Base-by-base conservation (phyloP, 768 basidiomycete species). In the Xerocomus spinulosus region DNA sequence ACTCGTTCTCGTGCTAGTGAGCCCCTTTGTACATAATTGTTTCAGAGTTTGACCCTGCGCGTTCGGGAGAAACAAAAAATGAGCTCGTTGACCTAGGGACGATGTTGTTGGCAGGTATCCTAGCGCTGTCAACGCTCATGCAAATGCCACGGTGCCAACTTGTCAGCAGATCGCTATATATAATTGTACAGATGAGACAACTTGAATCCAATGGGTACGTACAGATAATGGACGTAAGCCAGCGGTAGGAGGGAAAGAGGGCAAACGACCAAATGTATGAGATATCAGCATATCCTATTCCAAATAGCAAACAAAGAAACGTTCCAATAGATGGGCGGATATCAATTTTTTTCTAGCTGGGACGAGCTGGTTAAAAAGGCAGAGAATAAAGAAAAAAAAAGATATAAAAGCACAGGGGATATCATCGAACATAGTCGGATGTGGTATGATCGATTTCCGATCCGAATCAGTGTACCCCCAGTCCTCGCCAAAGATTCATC, bases 211-310 rank as follows among this genome's bases (percentile, higher is more conserved):
- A 23, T 21, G 15, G 36, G 21, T 23, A 37, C 21, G 36, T 37
- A 23, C 3, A 23, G 36, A 18, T 14, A 10, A 10, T 8, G 12
- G 21, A 6, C 17, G 13, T 21, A 5, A 20, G 34, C 17, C 17
- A 35, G 34, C 18, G 2, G 6, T 3, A 23, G 36, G 21, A 20
- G 8, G 44, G 20, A 4, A 21, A 26, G 32, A 18, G 10, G 8
- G 26, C 20, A 38, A 30, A 35, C 3, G 38, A 28, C 38, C 28
- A 17, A 42, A n/a, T n/a, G n/a, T 13, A 18, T 14, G 20, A n/a
- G 17, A 38, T 9, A 42, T n/a, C 9, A 30, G 17, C 28, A 42
- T 13, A 55, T 56, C 36, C 32, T 34, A 55, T 30, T 50, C 53
- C 53, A 39, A 10, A 49, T 29, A 25, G 30, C 33, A 38, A 23